Evolutionary conservation across 176 grass and related monocot genomes (phyloP), one percentile per base, ranked within the genome.

Genomic region (Oryza australiensis): DNA sequence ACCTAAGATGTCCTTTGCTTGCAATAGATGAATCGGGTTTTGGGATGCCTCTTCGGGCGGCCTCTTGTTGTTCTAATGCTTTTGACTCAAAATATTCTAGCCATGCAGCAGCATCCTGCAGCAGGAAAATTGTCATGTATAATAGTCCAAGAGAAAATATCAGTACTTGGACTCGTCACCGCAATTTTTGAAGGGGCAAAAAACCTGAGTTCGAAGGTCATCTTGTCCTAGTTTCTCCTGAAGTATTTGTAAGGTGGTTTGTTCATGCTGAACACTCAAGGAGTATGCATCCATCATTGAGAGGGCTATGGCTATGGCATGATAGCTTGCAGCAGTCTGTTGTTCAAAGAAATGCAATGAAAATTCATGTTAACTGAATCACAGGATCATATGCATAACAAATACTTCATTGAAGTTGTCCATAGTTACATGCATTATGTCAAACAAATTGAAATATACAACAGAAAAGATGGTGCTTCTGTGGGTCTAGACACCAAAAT

Each of bases 1-100:
- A 99, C 97, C 97, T 99, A 49, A 99, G 89, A 85, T 99, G 97
- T 23, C 97, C 97, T 94, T 99, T 99, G 42, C 97, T 99, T 69
- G 97, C 90, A 88, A 99, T 99, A 79, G 97, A 96, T 62, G 93
- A 87, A 87, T 99, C 97, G 89, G 91, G 97, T 78, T 94, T 99
- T 41, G 97, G 97, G 64, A 99, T 93, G 80, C 97, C 97, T 83
- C 93, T 94, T 82, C 89, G 85, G 88, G 85, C 66, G 0, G 93
- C 97, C 89, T 99, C 97, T 85, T 96, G 97, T 71, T 99, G 93
- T 66, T 99, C 97, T 76, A 94, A 66, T 79, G 89, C 97, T 88
- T 89, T 95, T 64, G 97, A 99, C 80, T 99, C 93, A 53, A 99
- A 99, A 87, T 99, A 99, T 70, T 99, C 97, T 45, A 99, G 83